Conservation (phyloP, 148 eudicot genomes). For the Diospyros lotus region DNA sequence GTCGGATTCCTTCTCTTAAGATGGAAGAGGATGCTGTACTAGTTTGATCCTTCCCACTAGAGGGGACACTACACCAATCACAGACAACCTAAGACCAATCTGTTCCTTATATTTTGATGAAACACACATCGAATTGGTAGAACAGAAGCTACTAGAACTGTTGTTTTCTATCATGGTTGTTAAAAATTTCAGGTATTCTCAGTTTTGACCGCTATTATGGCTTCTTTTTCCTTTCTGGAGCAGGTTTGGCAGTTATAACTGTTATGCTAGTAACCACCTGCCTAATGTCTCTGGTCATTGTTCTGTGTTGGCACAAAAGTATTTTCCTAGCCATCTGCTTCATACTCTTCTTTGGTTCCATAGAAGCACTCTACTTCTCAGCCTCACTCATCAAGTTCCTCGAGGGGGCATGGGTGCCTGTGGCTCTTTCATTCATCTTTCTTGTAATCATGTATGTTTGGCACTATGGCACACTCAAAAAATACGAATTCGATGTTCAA, state of each 20-base stretch:
- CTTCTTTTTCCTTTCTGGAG: too few relatives aligned
- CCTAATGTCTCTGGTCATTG: constrained; percentile 89
- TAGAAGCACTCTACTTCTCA: constrained; percentile 90
- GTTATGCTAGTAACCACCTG: constrained; percentile 97
- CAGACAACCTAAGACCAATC: too few relatives aligned
- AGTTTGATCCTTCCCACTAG: too few relatives aligned
- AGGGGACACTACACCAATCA: too few relatives aligned
- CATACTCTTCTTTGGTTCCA: constrained; percentile 77
- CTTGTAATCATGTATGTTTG: constrained; percentile 65
- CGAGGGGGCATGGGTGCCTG: constrained; percentile 95
- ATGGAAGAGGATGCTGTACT: too few relatives aligned
- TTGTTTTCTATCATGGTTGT: too few relatives aligned
- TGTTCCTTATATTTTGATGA: too few relatives aligned
- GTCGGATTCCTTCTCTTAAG: too few relatives aligned
- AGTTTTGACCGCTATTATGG: too few relatives aligned
- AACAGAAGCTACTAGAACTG: too few relatives aligned
- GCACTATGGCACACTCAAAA: constrained; percentile 89
- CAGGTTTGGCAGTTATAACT: constrained; percentile 93
- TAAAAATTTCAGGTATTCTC: too few relatives aligned
- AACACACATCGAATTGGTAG: too few relatives aligned
- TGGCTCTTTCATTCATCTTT: constrained; percentile 74
- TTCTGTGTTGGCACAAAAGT: constrained; percentile 76
- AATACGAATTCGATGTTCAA: constrained; percentile 85
- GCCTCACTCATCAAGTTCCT: constrained; percentile 92
- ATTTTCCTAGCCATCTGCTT: constrained; percentile 58